Percentiles rank a stretch among this genome's conserved stretches.
phyloP scores from a whole-genome alignment of 805 yeast genomes.

The Candida sanyiensis region DNA sequence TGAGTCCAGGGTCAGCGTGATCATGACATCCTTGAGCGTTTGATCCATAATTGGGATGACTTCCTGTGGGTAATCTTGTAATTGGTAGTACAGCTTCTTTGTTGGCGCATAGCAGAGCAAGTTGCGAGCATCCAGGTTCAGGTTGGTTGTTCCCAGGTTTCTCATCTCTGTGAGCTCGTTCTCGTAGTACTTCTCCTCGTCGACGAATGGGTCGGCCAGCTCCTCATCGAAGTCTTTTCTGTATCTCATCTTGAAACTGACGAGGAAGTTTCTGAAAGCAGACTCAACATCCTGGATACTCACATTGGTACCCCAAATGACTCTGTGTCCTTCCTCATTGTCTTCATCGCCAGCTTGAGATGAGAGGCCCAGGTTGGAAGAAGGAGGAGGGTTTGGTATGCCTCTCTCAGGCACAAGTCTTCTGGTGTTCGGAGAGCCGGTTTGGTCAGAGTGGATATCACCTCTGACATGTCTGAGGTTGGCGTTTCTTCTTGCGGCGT shows the following conservation, averaged over 20 bases:
- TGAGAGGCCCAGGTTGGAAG: slow-evolving; percentile 22
- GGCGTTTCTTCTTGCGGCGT: slow-evolving; percentile 36
- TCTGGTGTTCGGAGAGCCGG: slow-evolving; percentile 58
- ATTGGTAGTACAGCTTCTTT: slow-evolving; percentile 73
- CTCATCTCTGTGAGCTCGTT: slow-evolving; percentile 69
- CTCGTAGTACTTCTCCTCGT: slow-evolving; percentile 70
- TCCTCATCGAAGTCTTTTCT: slow-evolving; percentile 45
- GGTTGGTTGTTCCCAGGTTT: slow-evolving; percentile 70
- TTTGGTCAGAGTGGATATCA: slow-evolving; percentile 65
- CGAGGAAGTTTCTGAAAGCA: slow-evolving; percentile 76
- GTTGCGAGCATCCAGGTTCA: slow-evolving; percentile 81
- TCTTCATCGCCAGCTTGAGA: slow-evolving; percentile 25
- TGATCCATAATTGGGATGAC: slow-evolving; percentile 98
- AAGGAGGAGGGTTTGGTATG: too few species aligned
- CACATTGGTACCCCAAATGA: slow-evolving; percentile 98
- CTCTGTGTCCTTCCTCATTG: slow-evolving; percentile 72
- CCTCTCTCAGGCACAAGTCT: slow-evolving; percentile 47
- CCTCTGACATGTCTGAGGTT: slow-evolving; percentile 58
- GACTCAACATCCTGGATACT: slow-evolving; percentile 83
- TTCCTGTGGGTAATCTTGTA: slow-evolving; percentile 92
- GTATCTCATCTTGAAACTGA: slow-evolving; percentile 75
- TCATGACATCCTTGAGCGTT: slow-evolving; percentile 83
- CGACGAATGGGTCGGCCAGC: slow-evolving; percentile 42
- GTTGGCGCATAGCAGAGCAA: slow-evolving; percentile 71
- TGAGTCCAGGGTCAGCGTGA: slow-evolving; percentile 59